A percentile compares a stretch with the other conserved stretches of the same genome.
These are phyloP conservation scores for Echria macrotheca DNA, from an alignment of 495 filamentous ascomycete species.

Conservation along the genomic window DNA sequence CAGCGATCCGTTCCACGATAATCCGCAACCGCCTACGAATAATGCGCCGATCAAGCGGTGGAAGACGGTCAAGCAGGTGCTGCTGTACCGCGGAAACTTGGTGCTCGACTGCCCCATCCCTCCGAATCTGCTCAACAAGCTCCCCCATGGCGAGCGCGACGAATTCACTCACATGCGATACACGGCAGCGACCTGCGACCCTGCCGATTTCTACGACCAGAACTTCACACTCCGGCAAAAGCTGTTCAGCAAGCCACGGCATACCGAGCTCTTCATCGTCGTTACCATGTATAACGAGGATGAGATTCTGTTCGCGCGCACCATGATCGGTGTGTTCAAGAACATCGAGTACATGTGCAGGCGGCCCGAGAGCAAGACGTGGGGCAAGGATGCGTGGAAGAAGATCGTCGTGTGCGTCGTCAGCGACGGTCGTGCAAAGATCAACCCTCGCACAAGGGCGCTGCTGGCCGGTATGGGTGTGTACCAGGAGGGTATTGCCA, in stretches of 20 bases:
- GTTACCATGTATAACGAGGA: constrained; percentile 99
- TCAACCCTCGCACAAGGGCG: constrained; percentile 86
- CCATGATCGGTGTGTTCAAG: constrained; percentile 96
- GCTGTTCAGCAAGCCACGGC: constrained; percentile 85
- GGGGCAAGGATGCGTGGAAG: constrained; percentile 99
- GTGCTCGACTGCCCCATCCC: constrained; percentile 97
- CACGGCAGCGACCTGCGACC: constrained; percentile 94
- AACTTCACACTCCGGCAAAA: constrained; percentile 92
- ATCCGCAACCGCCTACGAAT: constrained; percentile 42
- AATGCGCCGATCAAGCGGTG: constrained; percentile 68
- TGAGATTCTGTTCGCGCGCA: constrained; percentile 91
- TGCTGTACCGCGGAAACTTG: constrained; percentile 92
- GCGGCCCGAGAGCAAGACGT: constrained; percentile 84
- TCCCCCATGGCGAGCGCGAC: constrained; percentile 86
- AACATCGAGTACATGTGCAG: constrained; percentile 98
- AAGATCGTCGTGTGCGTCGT: constrained; percentile 99
- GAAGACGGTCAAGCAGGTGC: constrained; percentile 98
- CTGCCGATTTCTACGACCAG: constrained; percentile 75
- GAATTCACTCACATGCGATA: constrained; percentile 99
- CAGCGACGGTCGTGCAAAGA: constrained; percentile 96
- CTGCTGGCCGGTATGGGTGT: constrained; percentile 90
- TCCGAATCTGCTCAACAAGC: constrained; percentile 75
- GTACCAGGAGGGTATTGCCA: constrained; percentile 97
- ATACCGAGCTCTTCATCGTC: constrained; percentile 96
- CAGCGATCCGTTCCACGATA: constrained; percentile 45